Conservation (phyloP, 495 filamentous ascomycete genomes). For the Penicillium maclennaniae region DNA sequence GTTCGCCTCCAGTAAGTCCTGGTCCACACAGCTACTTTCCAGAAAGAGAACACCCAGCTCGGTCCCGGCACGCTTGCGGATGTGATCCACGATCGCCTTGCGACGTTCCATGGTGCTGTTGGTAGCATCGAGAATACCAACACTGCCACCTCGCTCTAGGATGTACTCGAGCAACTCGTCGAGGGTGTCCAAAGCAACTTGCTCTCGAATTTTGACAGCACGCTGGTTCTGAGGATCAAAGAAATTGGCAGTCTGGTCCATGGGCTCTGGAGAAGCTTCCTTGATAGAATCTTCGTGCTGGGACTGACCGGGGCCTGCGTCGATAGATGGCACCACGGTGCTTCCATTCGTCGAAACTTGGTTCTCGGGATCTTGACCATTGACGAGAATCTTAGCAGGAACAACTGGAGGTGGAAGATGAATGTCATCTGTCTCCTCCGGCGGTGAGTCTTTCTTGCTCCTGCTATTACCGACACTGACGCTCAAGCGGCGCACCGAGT, state of each 20-base stretch:
- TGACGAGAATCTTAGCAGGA: constrained; percentile 48
- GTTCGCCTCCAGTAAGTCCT: constrained; percentile 81
- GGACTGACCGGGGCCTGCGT: constrained; percentile 17
- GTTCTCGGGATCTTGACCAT: constrained; percentile 38
- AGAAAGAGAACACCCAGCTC: constrained; percentile 88
- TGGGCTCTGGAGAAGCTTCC: constrained; percentile 47
- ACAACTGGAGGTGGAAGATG: constrained; percentile 37
- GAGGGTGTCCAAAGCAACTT: constrained; percentile 85
- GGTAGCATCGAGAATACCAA: constrained; percentile 98
- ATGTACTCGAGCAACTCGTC: constrained; percentile 90
- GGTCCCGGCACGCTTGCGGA: constrained; percentile 77
- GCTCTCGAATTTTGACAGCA: constrained; percentile 80
- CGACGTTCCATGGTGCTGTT: constrained; percentile 89
- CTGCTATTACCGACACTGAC: constrained; percentile 34
- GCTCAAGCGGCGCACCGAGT: constrained; percentile 43
- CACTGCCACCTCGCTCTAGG: constrained; percentile 72
- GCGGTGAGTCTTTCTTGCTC: constrained; percentile 24
- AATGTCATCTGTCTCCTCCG: constrained; percentile 24
- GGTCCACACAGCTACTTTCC: constrained; percentile 86
- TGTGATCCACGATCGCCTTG: constrained; percentile 75
- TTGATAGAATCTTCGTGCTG: constrained; percentile 22
- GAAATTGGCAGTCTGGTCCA: constrained; percentile 88
- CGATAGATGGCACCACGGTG: constrained; percentile 28
- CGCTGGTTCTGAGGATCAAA: constrained; percentile 87
- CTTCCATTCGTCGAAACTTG: constrained; percentile 24